Evolutionary conservation across 2,329 filamentous ascomycete genomes (phyloP).

Genomic region (Colletotrichum coccodes): DNA sequence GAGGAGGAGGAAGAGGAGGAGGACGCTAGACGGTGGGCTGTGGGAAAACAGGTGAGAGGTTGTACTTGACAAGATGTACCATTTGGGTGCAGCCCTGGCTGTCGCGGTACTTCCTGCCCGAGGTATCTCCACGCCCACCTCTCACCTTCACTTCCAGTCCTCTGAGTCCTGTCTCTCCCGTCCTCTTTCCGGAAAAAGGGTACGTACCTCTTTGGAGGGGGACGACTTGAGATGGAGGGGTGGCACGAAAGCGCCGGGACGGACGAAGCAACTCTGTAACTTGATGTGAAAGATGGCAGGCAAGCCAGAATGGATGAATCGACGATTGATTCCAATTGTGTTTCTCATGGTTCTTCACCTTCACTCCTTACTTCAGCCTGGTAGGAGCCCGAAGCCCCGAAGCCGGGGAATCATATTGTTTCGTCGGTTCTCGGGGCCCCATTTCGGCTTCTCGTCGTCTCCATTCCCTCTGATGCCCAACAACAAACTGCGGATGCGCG

Average conservation of each 20-base stretch:
- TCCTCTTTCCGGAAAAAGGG: not conserved
- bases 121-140: not conserved
- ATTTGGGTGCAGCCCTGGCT: accelerated
- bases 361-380: not conserved
- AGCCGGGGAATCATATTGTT: not conserved
- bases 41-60: not conserved
- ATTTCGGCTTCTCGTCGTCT: not conserved
- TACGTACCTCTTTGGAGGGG: conserved; percentile 9
- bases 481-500: conserved; percentile 2
- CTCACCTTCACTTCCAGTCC: not conserved
- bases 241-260: conserved; percentile 22
- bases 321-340: conserved; percentile 3
- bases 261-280: conserved; percentile 30
- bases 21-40: not conserved
- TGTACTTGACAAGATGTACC: not conserved
- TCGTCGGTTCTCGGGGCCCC: not conserved
- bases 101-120: not conserved
- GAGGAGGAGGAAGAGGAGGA: not conserved
- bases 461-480: conserved; percentile 10
- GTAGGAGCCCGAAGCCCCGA: not conserved
- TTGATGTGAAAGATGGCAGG: conserved; percentile 29
- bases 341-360: not conserved
- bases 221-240: conserved; percentile 17
- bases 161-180: not conserved
- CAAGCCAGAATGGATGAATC: conserved; percentile 13